Base-by-base conservation (phyloP, 169 alveolate genomes). In the Eimeria zaria region DNA sequence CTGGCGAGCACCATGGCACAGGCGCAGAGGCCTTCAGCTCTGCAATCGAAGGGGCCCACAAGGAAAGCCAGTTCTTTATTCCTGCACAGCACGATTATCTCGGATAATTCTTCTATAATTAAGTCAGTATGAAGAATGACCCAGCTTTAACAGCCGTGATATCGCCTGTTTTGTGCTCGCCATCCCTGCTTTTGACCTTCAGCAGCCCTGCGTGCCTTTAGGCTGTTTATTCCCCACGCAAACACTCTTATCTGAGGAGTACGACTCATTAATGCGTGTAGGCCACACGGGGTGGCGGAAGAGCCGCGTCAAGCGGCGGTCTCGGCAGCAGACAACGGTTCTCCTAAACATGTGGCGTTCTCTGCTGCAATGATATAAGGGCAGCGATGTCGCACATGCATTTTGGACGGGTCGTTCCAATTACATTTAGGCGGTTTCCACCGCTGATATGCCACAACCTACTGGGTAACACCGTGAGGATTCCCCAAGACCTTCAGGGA, bases 401-500 rank as follows among this genome's bases (percentile, higher is more conserved):
- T 30, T 93, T 93, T 93, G 96, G 96, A 12, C 76, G 96, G 48
- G 80, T 81, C 4, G 89, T 93, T 39, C 96, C 96, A 33, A 78
- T 93, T 64, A 83, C 53, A 20, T 93, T 93, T 51, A 73, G 96
- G 84, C 91, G 92, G 16, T 93, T 93, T 64, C 96, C 96, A 3
- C 1, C 85, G 46, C 58, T 93, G 67, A 41, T 62, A 7, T 73
- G 88, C 84, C 93, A 36, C 41, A 51, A 58, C 41, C 96, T 93
- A 51, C 89, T 58, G 53, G 96, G 96, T 51, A 81, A 22, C 64
- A 80, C 74, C 33, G 71, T 93, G 73, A 55, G 44, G 64, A 78
- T 93, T 58, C 96, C 96, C 1, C 85, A 80, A 30, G 92, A 93
- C 33, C 91, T 93, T 20, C 64, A 93, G 93, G 96, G 96, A 58